A percentile compares a stretch with the other conserved stretches of the same genome.
Evolutionary conservation across 1,284 basidiomycete species (phyloP).

Genomic region (Cryptococcus sp.): DNA sequence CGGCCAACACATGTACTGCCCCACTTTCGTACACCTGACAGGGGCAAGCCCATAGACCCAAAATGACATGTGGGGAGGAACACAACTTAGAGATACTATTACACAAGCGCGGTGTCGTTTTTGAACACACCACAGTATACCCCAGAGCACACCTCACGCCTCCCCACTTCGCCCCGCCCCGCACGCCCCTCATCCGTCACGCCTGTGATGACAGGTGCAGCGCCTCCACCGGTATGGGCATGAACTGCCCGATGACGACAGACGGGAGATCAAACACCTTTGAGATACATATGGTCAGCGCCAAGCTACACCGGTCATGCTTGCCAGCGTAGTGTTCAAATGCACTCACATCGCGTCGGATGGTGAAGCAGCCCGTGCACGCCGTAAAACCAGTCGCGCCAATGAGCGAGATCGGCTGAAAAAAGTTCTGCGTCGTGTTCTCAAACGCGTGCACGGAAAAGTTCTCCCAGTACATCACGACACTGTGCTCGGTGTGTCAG

Average conservation of each 20-base stretch:
- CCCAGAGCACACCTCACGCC: too few relatives aligned
- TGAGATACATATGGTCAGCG: neutral
- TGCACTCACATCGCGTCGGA: slow-evolving; percentile 76
- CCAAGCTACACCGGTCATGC: neutral
- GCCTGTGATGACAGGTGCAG: too few relatives aligned
- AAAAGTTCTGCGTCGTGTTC: slow-evolving; percentile 91
- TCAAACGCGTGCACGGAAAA: slow-evolving; percentile 93
- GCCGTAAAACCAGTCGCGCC: slow-evolving; percentile 56
- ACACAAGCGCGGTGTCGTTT: too few relatives aligned
- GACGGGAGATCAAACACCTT: slow-evolving; percentile 59
- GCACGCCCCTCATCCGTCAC: too few relatives aligned
- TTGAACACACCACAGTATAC: too few relatives aligned
- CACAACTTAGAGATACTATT: too few relatives aligned
- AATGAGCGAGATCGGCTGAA: slow-evolving; percentile 75
- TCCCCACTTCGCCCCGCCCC: too few relatives aligned
- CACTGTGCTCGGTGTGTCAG: slow-evolving; percentile 13
- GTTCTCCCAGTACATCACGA: slow-evolving; percentile 90
- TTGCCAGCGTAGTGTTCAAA: neutral
- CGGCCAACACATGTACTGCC: too few relatives aligned
- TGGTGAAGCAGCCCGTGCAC: slow-evolving; percentile 88
- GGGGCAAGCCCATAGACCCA: too few relatives aligned
- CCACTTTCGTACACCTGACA: too few relatives aligned
- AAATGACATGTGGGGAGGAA: too few relatives aligned
- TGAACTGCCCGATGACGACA: slow-evolving; percentile 69
- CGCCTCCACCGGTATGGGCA: slow-evolving; percentile 33